Conservation (phyloP, 2,329 filamentous ascomycete genomes). For the Trichoderma cornu-damae region DNA sequence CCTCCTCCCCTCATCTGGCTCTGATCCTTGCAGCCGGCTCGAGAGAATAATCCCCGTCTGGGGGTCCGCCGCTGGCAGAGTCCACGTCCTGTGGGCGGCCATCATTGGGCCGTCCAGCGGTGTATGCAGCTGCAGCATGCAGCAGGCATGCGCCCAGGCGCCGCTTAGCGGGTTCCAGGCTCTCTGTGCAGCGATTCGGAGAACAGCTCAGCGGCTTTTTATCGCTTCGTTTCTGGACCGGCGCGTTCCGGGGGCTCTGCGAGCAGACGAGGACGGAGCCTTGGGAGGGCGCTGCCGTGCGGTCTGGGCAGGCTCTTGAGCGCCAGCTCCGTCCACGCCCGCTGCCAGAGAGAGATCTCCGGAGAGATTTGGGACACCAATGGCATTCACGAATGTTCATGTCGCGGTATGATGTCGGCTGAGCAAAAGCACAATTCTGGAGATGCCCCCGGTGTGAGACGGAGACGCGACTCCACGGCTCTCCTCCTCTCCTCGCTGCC, state of each 20-base stretch:
- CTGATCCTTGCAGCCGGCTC: constrained; percentile 13
- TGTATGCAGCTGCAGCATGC: constrained; percentile 15
- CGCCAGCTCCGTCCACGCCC: background rate
- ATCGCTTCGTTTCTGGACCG: background rate
- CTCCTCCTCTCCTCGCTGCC: background rate
- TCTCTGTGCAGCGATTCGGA: constrained; percentile 12
- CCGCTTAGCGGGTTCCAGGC: constrained; percentile 14
- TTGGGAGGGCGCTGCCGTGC: constrained; percentile 5
- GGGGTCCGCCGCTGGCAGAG: constrained; percentile 8
- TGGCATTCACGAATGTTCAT: too few relatives aligned
- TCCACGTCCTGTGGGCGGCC: constrained; percentile 11
- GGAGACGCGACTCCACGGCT: background rate
- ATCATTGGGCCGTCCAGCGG: constrained; percentile 10
- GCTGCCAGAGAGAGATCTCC: background rate
- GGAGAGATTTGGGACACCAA: background rate
- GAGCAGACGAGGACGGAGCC: background rate
- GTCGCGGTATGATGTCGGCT: background rate
- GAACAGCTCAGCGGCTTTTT: constrained; percentile 8
- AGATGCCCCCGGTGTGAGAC: background rate
- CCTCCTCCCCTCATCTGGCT: constrained; percentile 11
- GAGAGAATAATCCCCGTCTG: background rate
- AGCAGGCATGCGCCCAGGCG: constrained; percentile 13
- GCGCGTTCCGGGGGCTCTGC: background rate
- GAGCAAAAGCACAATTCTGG: background rate
- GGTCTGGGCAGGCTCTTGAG: constrained; percentile 2